Evolutionary conservation across 768 basidiomycete species (phyloP).

Genomic region (Dioszegia crocea): DNA sequence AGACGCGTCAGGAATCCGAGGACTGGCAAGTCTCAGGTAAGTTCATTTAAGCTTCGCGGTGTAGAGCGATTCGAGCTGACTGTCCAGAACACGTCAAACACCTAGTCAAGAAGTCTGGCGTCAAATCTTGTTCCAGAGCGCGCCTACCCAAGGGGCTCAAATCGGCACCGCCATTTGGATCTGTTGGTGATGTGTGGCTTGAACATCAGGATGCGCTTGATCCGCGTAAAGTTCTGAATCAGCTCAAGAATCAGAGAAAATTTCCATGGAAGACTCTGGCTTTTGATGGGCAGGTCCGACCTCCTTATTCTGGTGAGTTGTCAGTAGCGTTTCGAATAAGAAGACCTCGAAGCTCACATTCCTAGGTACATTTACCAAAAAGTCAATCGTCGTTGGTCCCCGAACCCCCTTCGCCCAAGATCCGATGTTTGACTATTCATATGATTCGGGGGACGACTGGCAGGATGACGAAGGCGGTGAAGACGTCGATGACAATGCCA

Average conservation of each 20-base stretch:
- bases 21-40: background rate
- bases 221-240: conserved; percentile 62
- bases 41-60: background rate
- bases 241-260: conserved; percentile 60
- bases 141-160: conserved; percentile 28
- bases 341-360: background rate
- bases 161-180: conserved; percentile 25
- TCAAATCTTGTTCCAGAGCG: background rate
- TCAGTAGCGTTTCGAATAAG: background rate
- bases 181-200: conserved; percentile 34
- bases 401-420: conserved; percentile 80
- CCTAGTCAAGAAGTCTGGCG: background rate
- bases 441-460: conserved; percentile 97
- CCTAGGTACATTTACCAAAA: conserved; percentile 78
- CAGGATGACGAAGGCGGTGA: conserved; percentile 75
- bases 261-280: conserved; percentile 77
- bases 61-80: background rate
- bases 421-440: conserved; percentile 75
- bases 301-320: conserved; percentile 74
- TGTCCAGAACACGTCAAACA: background rate
- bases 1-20: background rate
- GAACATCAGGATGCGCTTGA: conserved; percentile 60
- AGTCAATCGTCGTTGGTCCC: conserved; percentile 71
- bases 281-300: conserved; percentile 77
- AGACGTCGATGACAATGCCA: conserved; percentile 54